Percentiles rank a stretch among this genome's conserved stretches.
These are phyloP conservation scores for Raphanus sativus DNA, from an alignment of 345 rosid species.

Conservation along the genomic window DNA sequence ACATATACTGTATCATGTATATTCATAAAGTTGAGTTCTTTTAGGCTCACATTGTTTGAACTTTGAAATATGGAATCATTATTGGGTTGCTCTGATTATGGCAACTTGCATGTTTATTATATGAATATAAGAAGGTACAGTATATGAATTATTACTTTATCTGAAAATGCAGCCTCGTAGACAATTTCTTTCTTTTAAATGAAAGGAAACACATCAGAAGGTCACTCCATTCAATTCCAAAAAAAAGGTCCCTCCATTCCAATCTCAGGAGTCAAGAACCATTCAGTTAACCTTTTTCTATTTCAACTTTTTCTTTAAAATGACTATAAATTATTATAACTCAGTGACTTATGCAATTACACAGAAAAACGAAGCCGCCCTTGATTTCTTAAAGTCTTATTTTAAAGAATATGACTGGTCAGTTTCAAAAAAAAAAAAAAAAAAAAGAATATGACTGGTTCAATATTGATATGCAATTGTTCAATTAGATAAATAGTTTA, in stretches of 20 bases:
- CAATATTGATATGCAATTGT: constrained; percentile 6
- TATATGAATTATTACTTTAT: neutral
- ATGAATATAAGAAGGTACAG: neutral
- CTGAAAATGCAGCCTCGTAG: neutral
- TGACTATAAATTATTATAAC: neutral
- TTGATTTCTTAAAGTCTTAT: neutral
- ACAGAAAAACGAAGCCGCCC: constrained; percentile 23
- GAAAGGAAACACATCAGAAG: constrained; percentile 15
- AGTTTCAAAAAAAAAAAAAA: too few relatives aligned
- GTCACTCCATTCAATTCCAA: neutral
- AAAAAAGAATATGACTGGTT: neutral
- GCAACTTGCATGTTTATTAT: constrained; percentile 8
- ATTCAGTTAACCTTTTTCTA: constrained; percentile 16
- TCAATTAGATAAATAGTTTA: neutral
- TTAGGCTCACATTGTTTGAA: constrained; percentile 30
- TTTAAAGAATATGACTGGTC: neutral
- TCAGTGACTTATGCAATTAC: neutral
- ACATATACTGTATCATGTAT: neutral
- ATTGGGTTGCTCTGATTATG: constrained; percentile 8
- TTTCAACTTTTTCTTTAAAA: neutral
- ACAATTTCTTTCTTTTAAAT: neutral
- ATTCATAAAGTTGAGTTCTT: neutral
- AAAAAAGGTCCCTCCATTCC: neutral
- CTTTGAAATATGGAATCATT: constrained; percentile 7
- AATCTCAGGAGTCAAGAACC: constrained; percentile 16